Percentiles rank a stretch among this genome's conserved stretches.
These are phyloP conservation scores for Globisporangium polare DNA, from an alignment of 352 stramenopile genomes.

Conservation along the genomic window DNA sequence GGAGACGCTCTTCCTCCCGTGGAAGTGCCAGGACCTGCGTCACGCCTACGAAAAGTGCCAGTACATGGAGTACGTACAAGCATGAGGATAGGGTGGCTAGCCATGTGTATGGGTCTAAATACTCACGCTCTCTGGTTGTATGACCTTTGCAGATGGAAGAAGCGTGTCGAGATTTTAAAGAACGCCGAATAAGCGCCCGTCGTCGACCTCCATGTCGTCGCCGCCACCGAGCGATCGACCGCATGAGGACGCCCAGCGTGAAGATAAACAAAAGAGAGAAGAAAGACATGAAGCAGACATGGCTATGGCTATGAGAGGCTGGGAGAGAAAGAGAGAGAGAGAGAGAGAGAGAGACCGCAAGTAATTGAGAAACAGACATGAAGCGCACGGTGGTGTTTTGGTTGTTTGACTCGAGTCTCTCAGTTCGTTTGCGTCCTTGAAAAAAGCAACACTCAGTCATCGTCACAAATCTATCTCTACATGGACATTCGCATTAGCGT, in stretches of 20 bases:
- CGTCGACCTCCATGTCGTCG: neutral
- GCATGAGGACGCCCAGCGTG: neutral
- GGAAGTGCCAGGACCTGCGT: slow-evolving; percentile 95
- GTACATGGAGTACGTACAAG: slow-evolving; percentile 83
- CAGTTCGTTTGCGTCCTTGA: neutral
- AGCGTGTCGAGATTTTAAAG: slow-evolving; percentile 79
- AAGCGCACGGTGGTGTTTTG: neutral
- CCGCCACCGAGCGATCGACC: neutral
- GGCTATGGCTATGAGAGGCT: neutral
- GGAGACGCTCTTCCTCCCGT: slow-evolving; percentile 92
- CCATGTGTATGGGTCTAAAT: neutral
- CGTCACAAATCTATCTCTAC: slow-evolving; percentile 2
- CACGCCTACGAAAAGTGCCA: slow-evolving; percentile 99
- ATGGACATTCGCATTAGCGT: neutral
- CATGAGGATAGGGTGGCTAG: neutral
- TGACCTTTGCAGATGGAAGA: slow-evolving; percentile 60
- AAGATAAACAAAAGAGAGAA: neutral
- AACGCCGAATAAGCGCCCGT: slow-evolving; percentile 42
- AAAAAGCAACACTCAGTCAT: neutral
- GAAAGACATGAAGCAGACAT: neutral
- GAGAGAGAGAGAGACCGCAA: neutral
- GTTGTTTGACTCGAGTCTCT: neutral
- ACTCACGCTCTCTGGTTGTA: neutral
- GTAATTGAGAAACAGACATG: neutral
- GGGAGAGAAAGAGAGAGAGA: neutral